Evolutionary conservation across 2,329 filamentous ascomycete species (phyloP), one percentile per base, ranked within the genome.

Genomic region (Chrysoporthe deuterocubensis): DNA sequence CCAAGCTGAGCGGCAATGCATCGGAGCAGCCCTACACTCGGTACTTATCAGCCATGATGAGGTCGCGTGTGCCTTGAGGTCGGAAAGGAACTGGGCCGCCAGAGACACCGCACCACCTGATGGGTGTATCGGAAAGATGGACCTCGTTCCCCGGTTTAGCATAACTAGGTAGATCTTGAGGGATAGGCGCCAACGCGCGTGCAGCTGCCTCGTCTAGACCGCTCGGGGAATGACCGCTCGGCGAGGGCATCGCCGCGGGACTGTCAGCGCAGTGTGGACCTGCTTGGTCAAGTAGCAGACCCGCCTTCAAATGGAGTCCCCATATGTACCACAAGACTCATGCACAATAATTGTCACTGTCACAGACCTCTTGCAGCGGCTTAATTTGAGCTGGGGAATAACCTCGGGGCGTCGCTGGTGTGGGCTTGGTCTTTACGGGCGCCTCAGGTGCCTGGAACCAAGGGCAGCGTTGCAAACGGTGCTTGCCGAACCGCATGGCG

Each of bases 401-500:
- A 44, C 52, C 54, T 67, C 67, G 64, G 64, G 54, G 42, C 32
- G 13, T 37, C 16, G 4, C 13, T 44, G 34, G 14, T 34, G 48
- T 37, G 43, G 14, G 58, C 44, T 48, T 44, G 46, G 56, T 21
- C 46, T 62, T 60, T 40, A 21, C 37, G 21, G n/a, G 66, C 56
- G 50, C 54, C 59, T 60, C 64, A 32, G 37, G 66, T 69, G 61
- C 59, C 67, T 59, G 67, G 46, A 59, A 52, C n/a, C 52, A 26
- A 43, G 48, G 18, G 37, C 62, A 56, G 62, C 37, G 64, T 67
- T 72, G 71, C 71, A 72, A 71, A 72, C 72, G 71, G 71, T 72
- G 64, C 57, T 71, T 73, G 69, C 72, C 71, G 71, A 73, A 56
- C 67, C 72, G 67, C 68, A 66, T 72, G 67, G 68, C 67, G 64